These are phyloP conservation scores for Neoascochyta sp. DNA, from an alignment of 2,329 filamentous ascomycete genomes.

Conservation along the genomic window DNA sequence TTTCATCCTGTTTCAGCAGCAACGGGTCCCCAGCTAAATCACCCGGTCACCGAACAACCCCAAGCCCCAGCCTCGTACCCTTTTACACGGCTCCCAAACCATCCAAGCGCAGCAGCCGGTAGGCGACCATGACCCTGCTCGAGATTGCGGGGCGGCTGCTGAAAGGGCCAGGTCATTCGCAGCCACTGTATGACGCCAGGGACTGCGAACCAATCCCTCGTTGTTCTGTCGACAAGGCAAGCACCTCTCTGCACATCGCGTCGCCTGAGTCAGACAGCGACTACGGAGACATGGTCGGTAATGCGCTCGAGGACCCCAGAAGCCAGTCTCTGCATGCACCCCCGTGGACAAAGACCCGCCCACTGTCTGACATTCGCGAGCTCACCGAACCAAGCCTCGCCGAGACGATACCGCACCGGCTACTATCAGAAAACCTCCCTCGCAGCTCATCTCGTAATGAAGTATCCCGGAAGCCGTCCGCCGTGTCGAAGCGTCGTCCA, in stretches of 20 bases:
- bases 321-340: conserved; percentile 20
- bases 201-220: too few species aligned
- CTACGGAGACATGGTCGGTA: conserved; percentile 27
- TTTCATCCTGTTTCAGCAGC: conserved; percentile 36
- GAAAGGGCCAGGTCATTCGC: conserved; percentile 33
- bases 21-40: conserved; percentile 35
- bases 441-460: conserved; percentile 27
- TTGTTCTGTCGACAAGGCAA: conserved; percentile 16
- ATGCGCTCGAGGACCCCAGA: conserved; percentile 22
- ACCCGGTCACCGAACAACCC: conserved; percentile 30
- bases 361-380: conserved; percentile 50
- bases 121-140: conserved; percentile 28
- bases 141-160: conserved; percentile 33
- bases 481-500: conserved; percentile 27
- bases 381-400: conserved; percentile 48
- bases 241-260: conserved; percentile 9
- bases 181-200: too few species aligned
- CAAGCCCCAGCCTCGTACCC: conserved; percentile 21
- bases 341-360: conserved; percentile 39
- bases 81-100: conserved; percentile 13
- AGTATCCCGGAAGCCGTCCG: conserved; percentile 32
- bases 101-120: conserved; percentile 14
- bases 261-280: conserved; percentile 10
- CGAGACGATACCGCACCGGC: conserved; percentile 34
- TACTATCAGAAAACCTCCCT: conserved; percentile 18